A percentile compares a stretch with the other conserved stretches of the same genome.
These are phyloP conservation scores for Trichopus zeylanicus DNA, from an alignment of 116 monocot genomes.

Conservation along the genomic window DNA sequence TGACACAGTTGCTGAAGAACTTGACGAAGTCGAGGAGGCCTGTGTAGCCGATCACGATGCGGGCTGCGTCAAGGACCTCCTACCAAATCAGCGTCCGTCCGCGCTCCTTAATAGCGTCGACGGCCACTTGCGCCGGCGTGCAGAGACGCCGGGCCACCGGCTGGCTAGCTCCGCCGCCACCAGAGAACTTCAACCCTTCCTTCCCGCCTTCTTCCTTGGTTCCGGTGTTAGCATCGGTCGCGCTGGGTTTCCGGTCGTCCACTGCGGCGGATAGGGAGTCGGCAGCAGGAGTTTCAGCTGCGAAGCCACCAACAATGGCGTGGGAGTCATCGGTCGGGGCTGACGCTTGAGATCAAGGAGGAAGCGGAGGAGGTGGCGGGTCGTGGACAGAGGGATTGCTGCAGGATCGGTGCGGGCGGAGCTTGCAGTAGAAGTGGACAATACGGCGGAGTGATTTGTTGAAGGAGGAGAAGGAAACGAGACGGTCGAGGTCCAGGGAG, in stretches of 20 bases:
- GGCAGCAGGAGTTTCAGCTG: too few species aligned
- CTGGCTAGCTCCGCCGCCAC: constrained; percentile 51
- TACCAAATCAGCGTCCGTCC: constrained; percentile 55
- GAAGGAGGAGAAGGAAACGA: constrained; percentile 18
- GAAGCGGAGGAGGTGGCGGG: constrained; percentile 52
- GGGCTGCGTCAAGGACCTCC: constrained; percentile 73
- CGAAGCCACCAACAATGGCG: not conserved
- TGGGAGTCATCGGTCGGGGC: too few species aligned
- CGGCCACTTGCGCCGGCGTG: constrained; percentile 57
- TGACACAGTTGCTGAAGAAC: constrained; percentile 56
- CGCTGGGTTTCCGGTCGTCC: too few species aligned
- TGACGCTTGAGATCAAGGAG: constrained; percentile 42
- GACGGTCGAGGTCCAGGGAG: constrained; percentile 31
- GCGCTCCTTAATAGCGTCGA: constrained; percentile 34
- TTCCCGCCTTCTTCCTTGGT: not conserved
- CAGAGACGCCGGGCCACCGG: constrained; percentile 74
- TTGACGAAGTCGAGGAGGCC: constrained; percentile 95
- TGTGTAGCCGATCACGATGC: constrained; percentile 74
- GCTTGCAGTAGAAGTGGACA: constrained; percentile 19
- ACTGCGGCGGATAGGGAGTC: too few species aligned
- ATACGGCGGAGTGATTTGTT: constrained; percentile 35
- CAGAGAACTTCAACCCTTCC: constrained; percentile 32
- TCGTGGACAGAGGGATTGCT: constrained; percentile 18
- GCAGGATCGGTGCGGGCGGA: constrained; percentile 8
- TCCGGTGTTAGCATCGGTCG: too few species aligned